These are phyloP conservation scores for Fusarium humuli DNA, from an alignment of 2,329 filamentous ascomycete genomes.

Conservation along the genomic window DNA sequence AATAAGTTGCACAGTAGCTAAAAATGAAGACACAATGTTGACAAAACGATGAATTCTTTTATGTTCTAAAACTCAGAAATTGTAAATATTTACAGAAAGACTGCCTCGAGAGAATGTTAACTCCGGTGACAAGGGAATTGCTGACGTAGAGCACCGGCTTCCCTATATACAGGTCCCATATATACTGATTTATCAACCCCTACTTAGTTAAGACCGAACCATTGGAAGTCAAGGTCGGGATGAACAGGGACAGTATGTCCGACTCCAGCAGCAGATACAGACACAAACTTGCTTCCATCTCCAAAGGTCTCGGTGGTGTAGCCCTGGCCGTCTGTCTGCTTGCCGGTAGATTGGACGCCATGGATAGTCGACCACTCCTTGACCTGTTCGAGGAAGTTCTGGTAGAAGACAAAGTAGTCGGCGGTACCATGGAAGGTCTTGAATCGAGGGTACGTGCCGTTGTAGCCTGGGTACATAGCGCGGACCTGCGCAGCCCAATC, in stretches of 20 bases:
- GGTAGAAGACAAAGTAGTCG: slow-evolving; percentile 6
- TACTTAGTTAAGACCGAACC: slow-evolving; percentile 9
- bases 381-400: slow-evolving; percentile 19
- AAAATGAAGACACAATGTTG: rapidly evolving
- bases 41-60: neutral
- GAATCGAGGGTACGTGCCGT: neutral
- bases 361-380: slow-evolving; percentile 17
- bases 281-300: slow-evolving; percentile 9
- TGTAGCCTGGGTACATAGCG: slow-evolving; percentile 14
- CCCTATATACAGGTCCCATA: neutral
- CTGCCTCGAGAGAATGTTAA: neutral
- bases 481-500: slow-evolving; percentile 7
- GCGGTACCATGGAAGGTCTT: slow-evolving; percentile 12
- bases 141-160: neutral
- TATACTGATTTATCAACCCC: neutral
- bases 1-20: rapidly evolving
- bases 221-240: slow-evolving; percentile 13
- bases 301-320: slow-evolving; percentile 11
- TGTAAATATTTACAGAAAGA: neutral
- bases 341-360: neutral
- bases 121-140: neutral
- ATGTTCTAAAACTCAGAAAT: neutral
- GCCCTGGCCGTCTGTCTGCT: neutral
- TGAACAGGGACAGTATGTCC: slow-evolving; percentile 9
- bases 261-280: slow-evolving; percentile 10